Base-by-base conservation (phyloP, 371 early-diverging fungal species). In the Haplosporangium sp. region DNA sequence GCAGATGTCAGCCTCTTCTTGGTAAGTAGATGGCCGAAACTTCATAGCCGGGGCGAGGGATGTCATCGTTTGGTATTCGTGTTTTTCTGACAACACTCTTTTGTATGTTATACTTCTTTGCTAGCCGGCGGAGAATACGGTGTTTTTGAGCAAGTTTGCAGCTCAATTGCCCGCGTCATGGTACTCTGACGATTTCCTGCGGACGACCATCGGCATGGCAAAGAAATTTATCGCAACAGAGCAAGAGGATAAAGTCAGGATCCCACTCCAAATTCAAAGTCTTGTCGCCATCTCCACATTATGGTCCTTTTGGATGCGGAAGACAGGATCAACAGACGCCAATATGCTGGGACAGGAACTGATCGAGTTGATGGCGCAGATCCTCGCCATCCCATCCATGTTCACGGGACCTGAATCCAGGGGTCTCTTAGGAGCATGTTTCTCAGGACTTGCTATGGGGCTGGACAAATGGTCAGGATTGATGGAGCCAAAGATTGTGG, bases 251-350 rank as follows among this genome's bases (percentile, higher is more conserved):
- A 73, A 73, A 36, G 48, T 73, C 53, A 65, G 80, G 6, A 45
- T 79, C 3, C 73, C 80, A 23, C 53, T 65, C 29, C 80, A 79
- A 23, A 56, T 79, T 12, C 53, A 65, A 45, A 69, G 73, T 0
- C 52, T 79, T 9, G 57, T 41, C 23, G 68, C 80, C 13, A 68
- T 79, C 46, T 18, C 69, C 4, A 65, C 73, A 9, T 56, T 79
- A 1, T 79, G 80, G 80, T 79, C 80, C 13, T 79, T 65, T 38
- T 79, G 80, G 80, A 79, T 79, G 80, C 73, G 80, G 20, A 79
- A 79, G 53, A 66, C 69, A n/a, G 80, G 80, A 38, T 58, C 66
- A 4, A 66, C 48, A 29, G 66, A 65, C 50, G 73, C 73, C 20
- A 79, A 79, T 37, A 52, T 69, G 20, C 55, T 79, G 29, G 80